Conservation (phyloP, 2,329 filamentous ascomycete genomes). For the Epicoccum sorghinum region DNA sequence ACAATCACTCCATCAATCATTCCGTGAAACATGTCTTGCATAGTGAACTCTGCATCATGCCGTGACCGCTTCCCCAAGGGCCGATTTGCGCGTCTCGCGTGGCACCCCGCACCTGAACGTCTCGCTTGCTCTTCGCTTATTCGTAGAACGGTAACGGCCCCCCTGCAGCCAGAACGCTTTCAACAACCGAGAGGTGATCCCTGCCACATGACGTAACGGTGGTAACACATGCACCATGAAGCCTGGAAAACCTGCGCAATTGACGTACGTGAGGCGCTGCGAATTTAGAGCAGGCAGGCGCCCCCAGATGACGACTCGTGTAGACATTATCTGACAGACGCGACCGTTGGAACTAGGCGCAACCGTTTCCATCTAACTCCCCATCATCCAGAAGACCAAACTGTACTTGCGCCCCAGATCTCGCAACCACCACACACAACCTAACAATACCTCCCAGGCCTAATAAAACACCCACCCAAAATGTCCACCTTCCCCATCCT, state of each 20-base stretch:
- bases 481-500: constrained; percentile 39
- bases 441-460: too few species aligned
- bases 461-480: neutral
- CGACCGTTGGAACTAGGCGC: neutral
- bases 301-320: constrained; percentile 2
- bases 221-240: constrained; percentile 1
- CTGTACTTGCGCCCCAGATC: neutral
- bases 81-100: neutral
- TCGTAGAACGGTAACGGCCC: neutral
- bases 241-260: constrained; percentile 12
- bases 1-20: neutral
- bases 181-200: neutral
- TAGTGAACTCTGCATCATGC: neutral
- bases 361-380: neutral
- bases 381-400: neutral
- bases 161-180: constrained; percentile 1
- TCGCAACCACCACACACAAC: too few species aligned
- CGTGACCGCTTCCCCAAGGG: too few species aligned
- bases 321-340: neutral
- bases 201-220: constrained; percentile 11
- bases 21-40: neutral
- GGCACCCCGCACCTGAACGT: constrained; percentile 1
- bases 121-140: too few species aligned
- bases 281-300: neutral
- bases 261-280: neutral